phyloP scores from a whole-genome alignment of 2,329 filamentous ascomycete species.

The Macrophomina tecta region DNA sequence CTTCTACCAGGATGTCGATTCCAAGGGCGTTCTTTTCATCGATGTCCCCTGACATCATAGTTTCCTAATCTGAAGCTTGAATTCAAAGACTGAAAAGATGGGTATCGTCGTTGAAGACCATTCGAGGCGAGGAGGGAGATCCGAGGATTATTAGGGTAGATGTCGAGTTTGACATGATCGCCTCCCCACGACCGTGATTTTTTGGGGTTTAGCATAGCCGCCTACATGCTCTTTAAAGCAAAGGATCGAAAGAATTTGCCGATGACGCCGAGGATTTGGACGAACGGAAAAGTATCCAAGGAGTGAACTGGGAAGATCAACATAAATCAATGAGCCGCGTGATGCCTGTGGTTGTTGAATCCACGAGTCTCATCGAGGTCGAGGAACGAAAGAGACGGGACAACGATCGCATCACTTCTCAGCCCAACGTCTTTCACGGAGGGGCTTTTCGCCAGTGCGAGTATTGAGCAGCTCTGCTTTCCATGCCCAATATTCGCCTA shows the following conservation, averaged over 20 bases:
- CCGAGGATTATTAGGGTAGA: constrained; percentile 2
- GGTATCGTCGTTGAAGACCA: constrained; percentile 30
- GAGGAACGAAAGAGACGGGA: neutral
- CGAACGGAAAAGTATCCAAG: neutral
- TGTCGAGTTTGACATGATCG: neutral
- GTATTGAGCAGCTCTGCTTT: constrained; percentile 74
- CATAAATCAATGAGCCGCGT: neutral
- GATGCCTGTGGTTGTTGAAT: constrained; percentile 28
- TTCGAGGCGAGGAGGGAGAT: neutral
- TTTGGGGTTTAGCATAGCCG: neutral
- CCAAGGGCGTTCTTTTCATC: neutral
- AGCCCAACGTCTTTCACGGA: constrained; percentile 83
- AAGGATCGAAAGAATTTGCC: constrained; percentile 1
- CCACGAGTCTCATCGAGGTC: neutral
- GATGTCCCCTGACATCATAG: neutral
- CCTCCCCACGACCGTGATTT: neutral
- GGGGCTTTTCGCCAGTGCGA: constrained; percentile 67
- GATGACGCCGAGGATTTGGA: constrained; percentile 1
- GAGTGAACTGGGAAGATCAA: neutral
- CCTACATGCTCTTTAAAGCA: neutral
- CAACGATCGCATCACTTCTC: constrained; percentile 49
- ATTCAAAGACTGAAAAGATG: constrained; percentile 13
- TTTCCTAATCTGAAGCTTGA: constrained; percentile 1
- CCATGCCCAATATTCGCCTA: constrained; percentile 95
- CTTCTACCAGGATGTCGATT: neutral